A percentile compares a stretch with the other conserved stretches of the same genome.
Evolutionary conservation across 306 rosid genomes (phyloP).

Genomic region (Vigna trinervia): DNA sequence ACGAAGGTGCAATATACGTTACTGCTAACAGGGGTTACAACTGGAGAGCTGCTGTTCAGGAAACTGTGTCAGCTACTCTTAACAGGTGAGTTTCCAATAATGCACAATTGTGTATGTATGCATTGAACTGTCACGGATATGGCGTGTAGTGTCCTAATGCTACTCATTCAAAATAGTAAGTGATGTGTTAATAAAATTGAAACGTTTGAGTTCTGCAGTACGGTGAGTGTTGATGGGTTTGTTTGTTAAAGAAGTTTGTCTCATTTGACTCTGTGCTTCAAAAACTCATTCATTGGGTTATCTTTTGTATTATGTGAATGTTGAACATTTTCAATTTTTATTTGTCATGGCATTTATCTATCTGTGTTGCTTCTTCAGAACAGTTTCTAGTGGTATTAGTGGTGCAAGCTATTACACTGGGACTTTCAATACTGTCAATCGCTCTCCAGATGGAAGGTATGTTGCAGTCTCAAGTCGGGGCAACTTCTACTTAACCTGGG

Average conservation of each 20-base stretch:
- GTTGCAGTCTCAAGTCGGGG: conserved; percentile 99
- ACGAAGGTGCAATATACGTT: conserved; percentile 92
- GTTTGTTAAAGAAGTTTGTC: not conserved
- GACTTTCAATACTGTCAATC: conserved; percentile 89
- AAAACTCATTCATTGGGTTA: conserved; percentile 3
- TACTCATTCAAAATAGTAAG: conserved; percentile 13
- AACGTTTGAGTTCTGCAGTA: not conserved
- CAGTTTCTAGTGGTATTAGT: conserved; percentile 98
- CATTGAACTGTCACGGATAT: not conserved
- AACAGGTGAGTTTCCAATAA: conserved; percentile 67
- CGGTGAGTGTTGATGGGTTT: not conserved
- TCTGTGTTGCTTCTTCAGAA: conserved; percentile 72
- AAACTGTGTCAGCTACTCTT: conserved; percentile 97
- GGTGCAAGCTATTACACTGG: conserved; percentile 98
- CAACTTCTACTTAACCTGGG: conserved; percentile 97
- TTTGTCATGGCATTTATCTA: conserved; percentile 49
- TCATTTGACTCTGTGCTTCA: not conserved
- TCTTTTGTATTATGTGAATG: conserved; percentile 23
- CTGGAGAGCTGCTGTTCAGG: conserved; percentile 98
- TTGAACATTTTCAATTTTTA: conserved; percentile 14
- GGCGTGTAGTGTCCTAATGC: not conserved
- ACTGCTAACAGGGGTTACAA: conserved; percentile 93
- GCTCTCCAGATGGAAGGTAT: conserved; percentile 92
- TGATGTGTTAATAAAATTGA: not conserved
- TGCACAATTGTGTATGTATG: not conserved